Conservation (phyloP, 495 filamentous ascomycete genomes). For the Peziza echinospora region DNA sequence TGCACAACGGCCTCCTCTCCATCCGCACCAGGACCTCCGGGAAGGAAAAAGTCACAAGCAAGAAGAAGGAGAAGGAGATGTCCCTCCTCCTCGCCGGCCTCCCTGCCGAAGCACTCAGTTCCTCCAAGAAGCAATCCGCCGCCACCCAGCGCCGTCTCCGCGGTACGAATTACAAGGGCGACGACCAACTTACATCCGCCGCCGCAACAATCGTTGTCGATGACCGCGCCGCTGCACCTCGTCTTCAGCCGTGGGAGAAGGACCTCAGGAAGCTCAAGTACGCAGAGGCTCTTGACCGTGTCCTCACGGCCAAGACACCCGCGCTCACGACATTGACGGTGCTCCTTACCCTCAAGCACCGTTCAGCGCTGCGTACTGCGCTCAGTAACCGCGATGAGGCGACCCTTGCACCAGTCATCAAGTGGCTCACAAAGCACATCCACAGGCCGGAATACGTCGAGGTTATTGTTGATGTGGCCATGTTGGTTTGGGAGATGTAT, state of each 20-base stretch:
- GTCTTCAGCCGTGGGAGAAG: conserved; percentile 55
- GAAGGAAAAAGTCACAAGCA: conserved; percentile 44
- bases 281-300: conserved; percentile 52
- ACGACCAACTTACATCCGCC: too few species aligned
- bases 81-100: conserved; percentile 65
- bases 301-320: conserved; percentile 37
- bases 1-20: conserved; percentile 75
- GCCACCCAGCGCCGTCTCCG: conserved; percentile 47
- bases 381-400: conserved; percentile 65
- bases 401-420: conserved; percentile 56
- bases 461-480: conserved; percentile 55
- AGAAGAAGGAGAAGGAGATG: conserved; percentile 53
- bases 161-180: conserved; percentile 63
- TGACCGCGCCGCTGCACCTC: conserved; percentile 33
- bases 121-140: conserved; percentile 39
- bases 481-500: conserved; percentile 43
- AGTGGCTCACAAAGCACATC: conserved; percentile 62
- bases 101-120: conserved; percentile 38
- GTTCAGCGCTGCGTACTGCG: conserved; percentile 64
- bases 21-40: conserved; percentile 71
- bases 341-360: conserved; percentile 63
- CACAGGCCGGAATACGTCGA: conserved; percentile 54
- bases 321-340: conserved; percentile 44
- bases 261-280: conserved; percentile 63
- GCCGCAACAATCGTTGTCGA: conserved; percentile 72